A percentile compares a stretch with the other conserved stretches of the same genome.
These are phyloP conservation scores for Yarrowia hollandica DNA, from an alignment of 805 yeast genomes.

Conservation along the genomic window DNA sequence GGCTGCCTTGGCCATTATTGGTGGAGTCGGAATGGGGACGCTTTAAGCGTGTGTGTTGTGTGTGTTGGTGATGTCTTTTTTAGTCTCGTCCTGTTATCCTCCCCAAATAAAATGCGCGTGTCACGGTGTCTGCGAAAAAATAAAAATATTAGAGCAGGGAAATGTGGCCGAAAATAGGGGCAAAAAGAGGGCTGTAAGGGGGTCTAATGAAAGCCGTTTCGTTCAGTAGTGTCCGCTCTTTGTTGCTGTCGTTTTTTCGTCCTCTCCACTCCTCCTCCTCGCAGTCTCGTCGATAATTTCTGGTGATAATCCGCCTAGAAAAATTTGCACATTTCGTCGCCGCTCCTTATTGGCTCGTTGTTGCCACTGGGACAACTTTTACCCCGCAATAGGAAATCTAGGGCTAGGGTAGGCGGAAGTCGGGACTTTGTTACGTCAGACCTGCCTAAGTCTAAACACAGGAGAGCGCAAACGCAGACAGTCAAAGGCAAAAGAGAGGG, in stretches of 20 bases:
- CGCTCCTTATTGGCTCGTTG: constrained; percentile 29
- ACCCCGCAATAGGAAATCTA: constrained; percentile 22
- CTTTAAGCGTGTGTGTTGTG: constrained; percentile 14
- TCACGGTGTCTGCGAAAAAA: constrained; percentile 24
- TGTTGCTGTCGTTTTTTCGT: constrained; percentile 15
- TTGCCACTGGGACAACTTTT: constrained; percentile 29
- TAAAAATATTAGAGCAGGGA: constrained; percentile 9
- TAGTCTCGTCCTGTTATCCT: constrained; percentile 20
- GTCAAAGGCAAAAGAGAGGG: constrained; percentile 23
- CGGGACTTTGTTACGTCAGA: constrained; percentile 23
- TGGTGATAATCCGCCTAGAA: constrained; percentile 27
- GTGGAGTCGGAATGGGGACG: constrained; percentile 13
- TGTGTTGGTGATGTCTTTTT: constrained; percentile 21
- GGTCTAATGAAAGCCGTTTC: constrained; percentile 22
- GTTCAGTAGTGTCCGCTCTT: constrained; percentile 11
- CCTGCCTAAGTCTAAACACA: constrained; percentile 4
- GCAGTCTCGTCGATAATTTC: constrained; percentile 27
- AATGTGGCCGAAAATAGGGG: constrained; percentile 5
- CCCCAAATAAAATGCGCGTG: constrained; percentile 26
- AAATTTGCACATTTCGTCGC: constrained; percentile 28
- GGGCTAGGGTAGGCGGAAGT: constrained; percentile 17
- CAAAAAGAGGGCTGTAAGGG: constrained; percentile 6
- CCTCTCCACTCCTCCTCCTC: constrained; percentile 29
- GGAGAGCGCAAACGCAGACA: not conserved
- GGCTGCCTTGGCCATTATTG: constrained; percentile 39